Base-by-base conservation (phyloP, 2,329 filamentous ascomycete species). In the Diaporthe batatas region DNA sequence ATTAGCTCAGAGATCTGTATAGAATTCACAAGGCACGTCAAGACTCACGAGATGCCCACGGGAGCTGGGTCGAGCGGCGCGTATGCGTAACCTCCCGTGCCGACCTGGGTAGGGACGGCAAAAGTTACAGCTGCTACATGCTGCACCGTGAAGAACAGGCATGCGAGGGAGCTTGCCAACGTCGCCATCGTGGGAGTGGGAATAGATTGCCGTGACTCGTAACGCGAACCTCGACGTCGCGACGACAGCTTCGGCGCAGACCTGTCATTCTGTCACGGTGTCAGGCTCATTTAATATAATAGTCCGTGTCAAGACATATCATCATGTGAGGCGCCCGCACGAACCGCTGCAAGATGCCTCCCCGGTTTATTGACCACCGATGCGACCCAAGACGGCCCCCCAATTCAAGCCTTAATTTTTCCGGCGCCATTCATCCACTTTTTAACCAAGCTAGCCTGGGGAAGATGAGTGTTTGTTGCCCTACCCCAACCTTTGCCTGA, bases 31-130 rank as follows among this genome's bases (percentile, higher is more conserved):
- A 36, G 23, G 44, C 53, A 32, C 3, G 8, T 51, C 12, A 42
- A 58, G 29, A 57, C 73, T 74, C 58, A 74, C 73, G 73, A 74
- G 36, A 74, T 44, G 23, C 70, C 73, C 16, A 74, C 70, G 23
- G 73, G 73, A 39, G 73, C 73, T 65, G 73, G 65, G 23, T 51
- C 73, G 25, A 74, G 47, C n/a, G 73, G 49, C 18, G 73, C 73
- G 36, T 70, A 74, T 51, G 51, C 42, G 39, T 73, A 62, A 21
- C 67, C 70, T 39, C 57, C 58, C 23, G 32, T 51, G 44, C 73
- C 73, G 12, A 55, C 54, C 57, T 54, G 44, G 16, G 65, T 29
- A 11, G 73, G 73, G 53, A 74, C 71, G 14, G 65, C 71, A 49
- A 74, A 70, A n/a, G 70, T 73, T 8, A 74, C 64, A 44, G 72